A percentile compares a stretch with the other conserved stretches of the same genome.
Conservation (phyloP, 2,329 filamentous ascomycete genomes). For the Calonectria pteridis region DNA sequence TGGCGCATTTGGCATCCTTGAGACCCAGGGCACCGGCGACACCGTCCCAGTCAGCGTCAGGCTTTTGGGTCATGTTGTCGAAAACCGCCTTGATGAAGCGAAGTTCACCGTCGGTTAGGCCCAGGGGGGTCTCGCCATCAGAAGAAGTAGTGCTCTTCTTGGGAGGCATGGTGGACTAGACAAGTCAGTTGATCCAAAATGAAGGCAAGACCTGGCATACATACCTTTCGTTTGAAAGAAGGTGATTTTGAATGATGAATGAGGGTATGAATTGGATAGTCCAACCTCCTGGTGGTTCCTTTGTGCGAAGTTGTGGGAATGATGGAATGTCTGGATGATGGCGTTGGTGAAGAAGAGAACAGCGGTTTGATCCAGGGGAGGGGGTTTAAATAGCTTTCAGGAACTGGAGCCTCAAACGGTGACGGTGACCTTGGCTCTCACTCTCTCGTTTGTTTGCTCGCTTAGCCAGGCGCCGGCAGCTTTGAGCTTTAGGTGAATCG, state of each 20-base stretch:
- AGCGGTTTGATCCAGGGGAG: neutral
- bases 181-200: neutral
- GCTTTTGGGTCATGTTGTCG: conserved; percentile 56
- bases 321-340: neutral
- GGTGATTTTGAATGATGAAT: neutral
- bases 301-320: neutral
- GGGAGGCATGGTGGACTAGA: conserved; percentile 46
- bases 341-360: neutral
- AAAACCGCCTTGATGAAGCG: conserved; percentile 57
- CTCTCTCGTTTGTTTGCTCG: neutral
- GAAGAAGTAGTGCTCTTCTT: conserved; percentile 44
- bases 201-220: neutral
- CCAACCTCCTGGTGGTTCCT: neutral
- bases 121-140: conserved; percentile 36
- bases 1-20: conserved; percentile 57
- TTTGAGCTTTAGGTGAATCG: neutral
- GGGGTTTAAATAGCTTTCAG: neutral
- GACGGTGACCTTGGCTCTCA: neutral
- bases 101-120: conserved; percentile 51
- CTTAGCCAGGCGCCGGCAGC: neutral
- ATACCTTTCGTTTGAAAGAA: conserved; percentile 16
- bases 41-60: conserved; percentile 55
- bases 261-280: neutral
- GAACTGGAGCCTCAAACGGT: neutral
- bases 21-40: conserved; percentile 53